These are phyloP conservation scores for Trichomonas gallinae DNA, from an alignment of 208 protist genomes.

Conservation along the genomic window DNA sequence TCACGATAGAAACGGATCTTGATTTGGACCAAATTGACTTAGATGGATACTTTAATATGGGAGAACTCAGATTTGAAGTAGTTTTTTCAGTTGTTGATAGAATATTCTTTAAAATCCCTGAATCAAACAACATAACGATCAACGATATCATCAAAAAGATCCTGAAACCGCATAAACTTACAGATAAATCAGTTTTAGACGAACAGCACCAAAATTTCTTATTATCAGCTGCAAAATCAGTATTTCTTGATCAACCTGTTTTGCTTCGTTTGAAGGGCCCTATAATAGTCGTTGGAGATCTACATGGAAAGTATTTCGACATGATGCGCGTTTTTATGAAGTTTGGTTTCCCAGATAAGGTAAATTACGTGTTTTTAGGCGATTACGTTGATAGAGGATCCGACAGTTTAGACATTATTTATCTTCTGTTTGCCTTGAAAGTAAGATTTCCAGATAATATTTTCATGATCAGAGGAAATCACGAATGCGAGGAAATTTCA, in stretches of 20 bases:
- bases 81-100: neutral
- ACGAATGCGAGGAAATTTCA: constrained; percentile 72
- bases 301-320: neutral
- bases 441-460: constrained; percentile 59
- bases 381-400: neutral
- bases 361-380: neutral
- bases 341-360: neutral
- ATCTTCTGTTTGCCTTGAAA: neutral
- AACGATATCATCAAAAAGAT: neutral
- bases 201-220: neutral
- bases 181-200: neutral
- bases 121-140: neutral
- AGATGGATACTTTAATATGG: neutral
- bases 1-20: neutral
- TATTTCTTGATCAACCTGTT: neutral
- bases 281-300: neutral
- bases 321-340: neutral
- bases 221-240: neutral
- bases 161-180: neutral
- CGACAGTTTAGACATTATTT: neutral
- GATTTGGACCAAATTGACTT: neutral
- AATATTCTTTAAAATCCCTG: neutral
- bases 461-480: constrained; percentile 70
- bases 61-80: neutral
- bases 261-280: neutral